Base-by-base conservation (phyloP, 2,329 filamentous ascomycete species). In the Geosmithia flava region DNA sequence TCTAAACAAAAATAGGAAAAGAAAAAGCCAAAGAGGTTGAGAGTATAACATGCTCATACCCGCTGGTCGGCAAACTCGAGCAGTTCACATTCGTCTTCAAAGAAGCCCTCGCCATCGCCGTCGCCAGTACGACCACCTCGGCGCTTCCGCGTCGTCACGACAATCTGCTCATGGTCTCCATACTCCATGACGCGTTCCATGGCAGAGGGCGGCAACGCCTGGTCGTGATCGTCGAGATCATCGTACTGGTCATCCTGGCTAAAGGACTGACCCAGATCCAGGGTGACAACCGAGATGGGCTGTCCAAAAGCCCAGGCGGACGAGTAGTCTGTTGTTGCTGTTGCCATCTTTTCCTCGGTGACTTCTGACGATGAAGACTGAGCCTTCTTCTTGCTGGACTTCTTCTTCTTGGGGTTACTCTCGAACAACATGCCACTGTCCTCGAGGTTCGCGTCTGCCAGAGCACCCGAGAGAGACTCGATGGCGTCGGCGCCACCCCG, bases 71-170 rank as follows among this genome's bases (percentile, higher is more conserved):
- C 86, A 75, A 93, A 94, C 67, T 95, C 88, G 53, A 95, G 75
- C 49, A 95, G 85, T 62, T 95, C 88, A 55, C 87, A 93, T 60
- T 94, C 89, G 61, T 95, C 87, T 65, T 95, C 89, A 58, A 95
- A 95, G 64, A 95, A 94, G 2, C 84, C 85, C 48, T 83, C 81
- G 49, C 87, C 84, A 43, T 81, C 81, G 40, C 64, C 60, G 29
- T 70, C 68, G 16, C 66, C 62, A 39, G 66, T 61, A 47, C 75
- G 70, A 46, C 70, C 72, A 40, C 71, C 68, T 41, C 75, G 78
- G 50, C 86, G 78, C 47, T 85, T 74, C 51, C 87, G 75, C 2
- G 87, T 91, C 16, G 86, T 94, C 17, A 91, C 82, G 42, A 94
- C 83, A 51, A 93, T 84, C 62, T 90, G 81, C 65, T 88, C 84